These are phyloP conservation scores for Cymbopogon citratus DNA, from an alignment of 176 grass and related monocot genomes.

Conservation along the genomic window DNA sequence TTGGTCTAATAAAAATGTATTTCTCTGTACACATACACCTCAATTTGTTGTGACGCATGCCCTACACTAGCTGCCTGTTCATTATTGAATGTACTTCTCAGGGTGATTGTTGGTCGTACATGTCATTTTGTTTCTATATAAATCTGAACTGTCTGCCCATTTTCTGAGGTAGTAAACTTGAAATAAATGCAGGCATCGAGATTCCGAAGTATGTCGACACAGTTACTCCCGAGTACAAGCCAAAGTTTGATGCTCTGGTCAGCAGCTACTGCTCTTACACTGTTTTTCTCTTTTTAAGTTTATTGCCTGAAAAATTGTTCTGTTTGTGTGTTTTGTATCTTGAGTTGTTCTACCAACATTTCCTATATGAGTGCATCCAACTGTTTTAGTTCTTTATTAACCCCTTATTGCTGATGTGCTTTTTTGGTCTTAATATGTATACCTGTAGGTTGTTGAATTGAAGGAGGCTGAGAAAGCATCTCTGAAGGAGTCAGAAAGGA, in stretches of 20 bases:
- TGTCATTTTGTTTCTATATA: background rate
- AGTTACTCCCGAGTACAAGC: constrained; percentile 86
- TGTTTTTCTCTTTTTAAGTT: constrained; percentile 26
- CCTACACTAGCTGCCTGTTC: background rate
- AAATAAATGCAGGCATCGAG: constrained; percentile 61
- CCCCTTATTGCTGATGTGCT: background rate
- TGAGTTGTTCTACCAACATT: background rate
- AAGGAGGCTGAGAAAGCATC: constrained; percentile 72
- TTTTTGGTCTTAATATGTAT: background rate
- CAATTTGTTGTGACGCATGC: background rate
- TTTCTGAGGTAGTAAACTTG: constrained; percentile 3
- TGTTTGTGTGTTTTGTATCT: background rate
- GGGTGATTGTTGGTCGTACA: background rate
- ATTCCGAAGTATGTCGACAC: constrained; percentile 88
- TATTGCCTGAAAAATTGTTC: constrained; percentile 17
- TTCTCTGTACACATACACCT: background rate
- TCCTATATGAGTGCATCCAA: background rate
- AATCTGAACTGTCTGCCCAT: background rate
- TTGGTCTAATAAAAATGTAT: background rate
- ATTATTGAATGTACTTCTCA: background rate
- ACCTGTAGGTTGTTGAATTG: constrained; percentile 52
- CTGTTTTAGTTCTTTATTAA: background rate
- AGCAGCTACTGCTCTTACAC: constrained; percentile 3
- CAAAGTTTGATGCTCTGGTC: constrained; percentile 88
- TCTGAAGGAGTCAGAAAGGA: constrained; percentile 58